Evolutionary conservation across 2,329 filamentous ascomycete species (phyloP).

Genomic region (Sporothrix euskadiensis): DNA sequence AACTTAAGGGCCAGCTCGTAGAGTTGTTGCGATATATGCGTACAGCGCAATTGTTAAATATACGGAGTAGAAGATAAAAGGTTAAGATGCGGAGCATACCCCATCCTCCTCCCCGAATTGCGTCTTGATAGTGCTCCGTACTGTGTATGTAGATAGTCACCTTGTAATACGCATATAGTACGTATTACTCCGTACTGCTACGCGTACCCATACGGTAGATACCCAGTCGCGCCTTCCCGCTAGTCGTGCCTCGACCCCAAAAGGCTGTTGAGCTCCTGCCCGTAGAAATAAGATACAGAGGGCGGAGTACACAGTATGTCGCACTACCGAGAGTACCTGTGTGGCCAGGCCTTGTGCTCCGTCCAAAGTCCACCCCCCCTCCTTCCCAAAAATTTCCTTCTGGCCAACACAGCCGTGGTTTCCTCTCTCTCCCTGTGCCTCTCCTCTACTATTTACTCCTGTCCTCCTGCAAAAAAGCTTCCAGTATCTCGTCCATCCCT

Average conservation of each 20-base stretch:
- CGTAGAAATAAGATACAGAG: background rate
- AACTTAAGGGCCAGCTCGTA: no score
- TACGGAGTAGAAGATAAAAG: no score
- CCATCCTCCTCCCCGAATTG: no score
- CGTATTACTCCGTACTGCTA: background rate
- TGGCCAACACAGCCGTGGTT: background rate
- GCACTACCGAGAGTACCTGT: background rate
- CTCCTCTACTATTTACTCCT: background rate
- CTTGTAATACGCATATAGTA: background rate
- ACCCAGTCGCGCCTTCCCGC: background rate
- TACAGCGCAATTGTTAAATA: no score
- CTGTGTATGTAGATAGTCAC: no score
- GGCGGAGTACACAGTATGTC: background rate
- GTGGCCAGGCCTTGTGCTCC: conserved; percentile 12
- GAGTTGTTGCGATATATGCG: no score
- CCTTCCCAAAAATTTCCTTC: background rate
- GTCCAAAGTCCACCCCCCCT: background rate
- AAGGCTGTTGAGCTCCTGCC: background rate
- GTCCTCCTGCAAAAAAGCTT: background rate
- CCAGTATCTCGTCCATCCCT: background rate
- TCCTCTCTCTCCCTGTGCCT: background rate
- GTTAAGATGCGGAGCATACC: no score
- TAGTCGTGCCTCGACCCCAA: background rate
- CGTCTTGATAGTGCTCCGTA: no score
- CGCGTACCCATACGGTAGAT: no score